These are phyloP conservation scores for Hypoxylon subgilvum DNA, from an alignment of 495 filamentous ascomycete genomes.

Conservation along the genomic window DNA sequence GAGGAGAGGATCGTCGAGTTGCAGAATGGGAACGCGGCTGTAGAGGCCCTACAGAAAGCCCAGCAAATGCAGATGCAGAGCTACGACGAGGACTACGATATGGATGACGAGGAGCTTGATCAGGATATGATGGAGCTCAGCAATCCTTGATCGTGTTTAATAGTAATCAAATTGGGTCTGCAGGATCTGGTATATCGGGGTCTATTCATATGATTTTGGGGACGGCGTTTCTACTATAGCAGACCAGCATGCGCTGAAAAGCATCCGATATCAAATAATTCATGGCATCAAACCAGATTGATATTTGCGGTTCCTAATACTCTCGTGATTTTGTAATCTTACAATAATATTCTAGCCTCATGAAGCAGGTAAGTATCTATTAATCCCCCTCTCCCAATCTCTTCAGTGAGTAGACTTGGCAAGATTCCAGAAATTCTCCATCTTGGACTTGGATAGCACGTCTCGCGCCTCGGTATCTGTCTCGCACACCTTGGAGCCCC, in stretches of 20 bases:
- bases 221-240: too few relatives aligned
- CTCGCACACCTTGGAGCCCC: constrained; percentile 84
- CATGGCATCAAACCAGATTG: neutral
- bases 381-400: neutral
- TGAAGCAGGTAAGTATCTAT: too few relatives aligned
- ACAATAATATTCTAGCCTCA: constrained; percentile 15
- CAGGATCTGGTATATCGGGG: neutral
- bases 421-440: constrained; percentile 96
- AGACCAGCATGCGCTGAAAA: neutral
- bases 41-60: constrained; percentile 24
- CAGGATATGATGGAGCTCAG: constrained; percentile 69
- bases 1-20: constrained; percentile 61
- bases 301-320: constrained; percentile 20
- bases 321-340: constrained; percentile 14
- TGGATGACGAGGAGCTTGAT: constrained; percentile 64
- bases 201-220: neutral
- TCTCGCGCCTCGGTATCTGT: constrained; percentile 88
- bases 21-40: constrained; percentile 29
- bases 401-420: constrained; percentile 64
- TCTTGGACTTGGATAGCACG: constrained; percentile 75
- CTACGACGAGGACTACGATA: constrained; percentile 60
- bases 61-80: constrained; percentile 25
- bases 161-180: neutral
- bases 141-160: constrained; percentile 34
- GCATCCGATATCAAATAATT: neutral